These are phyloP conservation scores for Botrytis cinerea DNA, from an alignment of 2,329 filamentous ascomycete species.

Conservation along the genomic window DNA sequence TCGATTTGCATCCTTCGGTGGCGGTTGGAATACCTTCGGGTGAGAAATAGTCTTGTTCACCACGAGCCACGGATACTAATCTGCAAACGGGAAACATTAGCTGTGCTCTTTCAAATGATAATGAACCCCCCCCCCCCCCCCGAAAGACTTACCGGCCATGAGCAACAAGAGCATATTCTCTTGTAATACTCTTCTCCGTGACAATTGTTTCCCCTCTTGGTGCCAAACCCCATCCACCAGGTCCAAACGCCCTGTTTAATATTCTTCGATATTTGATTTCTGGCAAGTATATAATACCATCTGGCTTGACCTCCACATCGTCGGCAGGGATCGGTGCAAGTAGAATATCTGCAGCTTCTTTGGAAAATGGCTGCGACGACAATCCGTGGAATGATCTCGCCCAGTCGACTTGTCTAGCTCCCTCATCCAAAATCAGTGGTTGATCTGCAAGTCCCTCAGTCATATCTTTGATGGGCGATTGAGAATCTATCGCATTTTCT, in stretches of 20 bases:
- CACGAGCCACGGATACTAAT: slow-evolving; percentile 87
- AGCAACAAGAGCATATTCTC: slow-evolving; percentile 90
- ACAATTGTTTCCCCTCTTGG: slow-evolving; percentile 78
- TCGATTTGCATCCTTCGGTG: slow-evolving; percentile 95
- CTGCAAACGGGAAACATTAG: slow-evolving; percentile 49
- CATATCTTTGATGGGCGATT: slow-evolving; percentile 44
- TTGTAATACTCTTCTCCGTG: slow-evolving; percentile 60
- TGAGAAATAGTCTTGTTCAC: slow-evolving; percentile 92
- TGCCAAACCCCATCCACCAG: slow-evolving; percentile 92
- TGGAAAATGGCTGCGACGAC: slow-evolving; percentile 62
- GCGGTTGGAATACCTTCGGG: slow-evolving; percentile 89
- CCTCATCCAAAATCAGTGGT: slow-evolving; percentile 49
- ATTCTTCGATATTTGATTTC: slow-evolving; percentile 98
- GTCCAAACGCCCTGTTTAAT: slow-evolving; percentile 87
- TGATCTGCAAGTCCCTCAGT: slow-evolving; percentile 54
- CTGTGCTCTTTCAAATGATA: neutral
- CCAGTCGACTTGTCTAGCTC: slow-evolving; percentile 66
- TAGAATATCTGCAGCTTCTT: slow-evolving; percentile 62
- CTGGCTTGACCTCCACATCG: slow-evolving; percentile 96
- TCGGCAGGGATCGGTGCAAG: slow-evolving; percentile 63
- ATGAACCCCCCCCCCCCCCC: neutral
- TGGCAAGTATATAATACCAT: slow-evolving; percentile 92
- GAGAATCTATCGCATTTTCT: slow-evolving; percentile 55
- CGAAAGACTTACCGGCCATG: slow-evolving; percentile 71
- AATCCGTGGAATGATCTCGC: slow-evolving; percentile 71